phyloP scores from a whole-genome alignment of 2,329 filamentous ascomycete genomes.

The Trichoderma simmonsii region DNA sequence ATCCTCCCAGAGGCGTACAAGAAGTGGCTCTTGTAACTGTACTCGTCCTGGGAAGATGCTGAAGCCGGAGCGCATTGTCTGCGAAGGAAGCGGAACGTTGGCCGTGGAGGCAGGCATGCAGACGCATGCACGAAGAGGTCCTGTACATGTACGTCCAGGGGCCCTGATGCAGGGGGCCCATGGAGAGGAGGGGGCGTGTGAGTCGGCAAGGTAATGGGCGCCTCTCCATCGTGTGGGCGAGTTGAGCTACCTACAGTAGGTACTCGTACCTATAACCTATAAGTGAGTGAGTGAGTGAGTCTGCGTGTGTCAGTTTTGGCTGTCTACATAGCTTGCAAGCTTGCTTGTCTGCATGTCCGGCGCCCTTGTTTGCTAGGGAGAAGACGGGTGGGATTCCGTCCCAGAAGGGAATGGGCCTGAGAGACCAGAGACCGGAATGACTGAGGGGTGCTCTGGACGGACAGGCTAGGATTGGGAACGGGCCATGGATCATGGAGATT shows the following conservation, averaged over 20 bases:
- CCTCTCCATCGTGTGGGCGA: constrained; percentile 1
- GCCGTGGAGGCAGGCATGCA: constrained; percentile 14
- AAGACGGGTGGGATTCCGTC: constrained; percentile 17
- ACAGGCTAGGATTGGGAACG: neutral
- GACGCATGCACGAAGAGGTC: constrained; percentile 17
- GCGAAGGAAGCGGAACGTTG: constrained; percentile 20
- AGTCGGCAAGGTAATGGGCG: constrained; percentile 6
- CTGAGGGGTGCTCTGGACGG: neutral
- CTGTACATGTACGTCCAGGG: constrained; percentile 18
- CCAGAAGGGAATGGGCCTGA: constrained; percentile 15
- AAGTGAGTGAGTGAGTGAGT: neutral
- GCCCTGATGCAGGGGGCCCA: constrained; percentile 10
- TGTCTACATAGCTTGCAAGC: neutral
- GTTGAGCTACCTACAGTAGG: neutral
- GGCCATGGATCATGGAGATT: constrained; percentile 17
- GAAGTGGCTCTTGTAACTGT: constrained; percentile 12
- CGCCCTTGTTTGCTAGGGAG: constrained; percentile 17
- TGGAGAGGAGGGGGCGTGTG: constrained; percentile 10
- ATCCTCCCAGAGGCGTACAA: constrained; percentile 17
- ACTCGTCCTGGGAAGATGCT: neutral
- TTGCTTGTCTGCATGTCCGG: constrained; percentile 12
- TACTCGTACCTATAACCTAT: neutral
- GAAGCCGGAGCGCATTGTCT: constrained; percentile 13
- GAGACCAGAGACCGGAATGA: constrained; percentile 4
- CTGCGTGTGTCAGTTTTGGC: constrained; percentile 8